These are phyloP conservation scores for Chlamydomonas asymmetrica DNA, from an alignment of 139 green algal genomes.

Conservation along the genomic window DNA sequence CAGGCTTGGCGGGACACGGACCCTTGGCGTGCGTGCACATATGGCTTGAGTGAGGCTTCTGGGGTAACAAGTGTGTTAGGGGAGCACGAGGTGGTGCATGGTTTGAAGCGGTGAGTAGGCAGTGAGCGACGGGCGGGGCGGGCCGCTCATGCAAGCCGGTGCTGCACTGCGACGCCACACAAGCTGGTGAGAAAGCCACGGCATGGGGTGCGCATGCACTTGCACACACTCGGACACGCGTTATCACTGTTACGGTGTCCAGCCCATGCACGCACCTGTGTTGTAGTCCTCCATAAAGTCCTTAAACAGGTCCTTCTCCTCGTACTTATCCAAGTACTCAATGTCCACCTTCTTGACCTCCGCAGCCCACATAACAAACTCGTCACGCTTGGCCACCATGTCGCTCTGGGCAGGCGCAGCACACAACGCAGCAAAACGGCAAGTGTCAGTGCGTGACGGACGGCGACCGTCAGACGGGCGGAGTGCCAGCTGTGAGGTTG, in stretches of 20 bases:
- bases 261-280: conserved; percentile 55
- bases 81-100: too few relatives aligned
- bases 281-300: conserved; percentile 81
- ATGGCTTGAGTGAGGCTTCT: too few relatives aligned
- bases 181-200: too few relatives aligned
- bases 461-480: neutral
- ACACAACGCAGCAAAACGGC: neutral
- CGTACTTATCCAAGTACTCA: conserved; percentile 65
- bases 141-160: too few relatives aligned
- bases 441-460: neutral
- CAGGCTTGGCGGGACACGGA: too few relatives aligned
- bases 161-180: too few relatives aligned
- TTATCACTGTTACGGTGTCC: too few relatives aligned
- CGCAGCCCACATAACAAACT: conserved; percentile 84
- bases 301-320: conserved; percentile 84
- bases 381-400: conserved; percentile 59
- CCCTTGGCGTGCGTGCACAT: too few relatives aligned
- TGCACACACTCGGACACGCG: too few relatives aligned
- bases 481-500: neutral
- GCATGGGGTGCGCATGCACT: neutral
- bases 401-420: conserved; percentile 37
- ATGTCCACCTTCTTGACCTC: conserved; percentile 79
- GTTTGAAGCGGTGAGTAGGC: too few relatives aligned
- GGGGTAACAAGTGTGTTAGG: too few relatives aligned
- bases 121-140: too few relatives aligned